phyloP scores from a whole-genome alignment of 352 stramenopile species.

The Plasmopara viticola region DNA sequence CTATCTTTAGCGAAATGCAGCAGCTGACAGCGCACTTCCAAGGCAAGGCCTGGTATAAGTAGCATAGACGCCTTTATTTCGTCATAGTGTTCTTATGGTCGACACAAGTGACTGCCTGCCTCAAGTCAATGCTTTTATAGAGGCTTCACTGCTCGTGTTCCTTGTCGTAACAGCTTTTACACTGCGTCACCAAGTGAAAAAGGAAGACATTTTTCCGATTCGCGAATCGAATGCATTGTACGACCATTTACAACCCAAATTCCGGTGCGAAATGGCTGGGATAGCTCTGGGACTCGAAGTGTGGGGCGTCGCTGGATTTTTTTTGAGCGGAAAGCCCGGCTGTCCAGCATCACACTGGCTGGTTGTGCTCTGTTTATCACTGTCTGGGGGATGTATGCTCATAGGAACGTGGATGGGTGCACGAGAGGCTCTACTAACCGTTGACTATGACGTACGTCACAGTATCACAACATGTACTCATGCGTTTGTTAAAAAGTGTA shows the following conservation, averaged over 20 bases:
- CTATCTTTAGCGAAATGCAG: not conserved
- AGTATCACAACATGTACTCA: constrained; percentile 10
- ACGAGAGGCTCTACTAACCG: constrained; percentile 14
- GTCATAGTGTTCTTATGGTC: constrained; percentile 5
- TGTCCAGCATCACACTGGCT: constrained; percentile 14
- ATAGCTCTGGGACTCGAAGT: constrained; percentile 1
- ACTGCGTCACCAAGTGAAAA: constrained; percentile 6
- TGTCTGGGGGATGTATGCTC: constrained; percentile 8
- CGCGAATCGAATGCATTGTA: constrained; percentile 6
- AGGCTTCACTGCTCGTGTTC: constrained; percentile 14
- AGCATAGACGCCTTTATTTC: not conserved
- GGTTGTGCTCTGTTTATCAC: constrained; percentile 11
- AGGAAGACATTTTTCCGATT: constrained; percentile 2
- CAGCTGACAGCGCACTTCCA: too few relatives aligned
- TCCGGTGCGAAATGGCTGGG: constrained; percentile 7
- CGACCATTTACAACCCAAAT: constrained; percentile 4
- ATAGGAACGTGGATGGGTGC: constrained; percentile 9
- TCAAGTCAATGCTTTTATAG: constrained; percentile 16
- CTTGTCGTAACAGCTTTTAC: constrained; percentile 9
- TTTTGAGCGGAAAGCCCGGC: constrained; percentile 2
- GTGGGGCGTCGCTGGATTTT: constrained; percentile 16
- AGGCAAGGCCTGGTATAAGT: too few relatives aligned
- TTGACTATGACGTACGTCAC: constrained; percentile 17
- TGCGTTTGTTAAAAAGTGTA: not conserved
- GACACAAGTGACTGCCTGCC: constrained; percentile 5